Base-by-base conservation (phyloP, 768 basidiomycete genomes). In the Tylopilus sp. region DNA sequence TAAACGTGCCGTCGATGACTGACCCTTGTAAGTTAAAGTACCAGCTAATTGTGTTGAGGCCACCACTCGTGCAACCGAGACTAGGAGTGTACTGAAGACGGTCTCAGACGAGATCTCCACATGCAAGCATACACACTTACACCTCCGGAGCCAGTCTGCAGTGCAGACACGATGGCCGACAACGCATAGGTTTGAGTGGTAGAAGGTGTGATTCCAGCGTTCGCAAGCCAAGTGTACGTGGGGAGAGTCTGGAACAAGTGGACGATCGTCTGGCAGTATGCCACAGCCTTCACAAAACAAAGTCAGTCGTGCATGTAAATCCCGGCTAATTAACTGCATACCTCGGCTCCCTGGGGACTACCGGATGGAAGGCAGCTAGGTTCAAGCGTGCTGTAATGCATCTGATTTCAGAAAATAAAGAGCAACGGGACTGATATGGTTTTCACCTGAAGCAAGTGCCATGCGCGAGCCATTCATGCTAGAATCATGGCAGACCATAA, bases 141-240 rank as follows among this genome's bases (percentile, higher is more conserved):
- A 35, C 80, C 84, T 26, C 79, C 82, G 5, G 78, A 79, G 30
- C 74, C 81, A 11, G 69, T 49, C 64, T 78, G 72, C 43, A 90
- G 70, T 3, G 85, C 87, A 33, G 74, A 62, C 11, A 74, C 73
- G 41, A 89, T 61, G 10, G 73, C 61, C 13, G 79, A 70, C 17
- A 87, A 74, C 0, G 80, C 80, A 64, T 82, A 82, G 0, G 86
- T 87, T 57, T 69, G 63, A 53, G 67, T 72, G 3, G 72, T 69
- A n/a, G 77, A 78, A 12, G 91, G 91, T 3, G 78, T 80, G 58
- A 93, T 92, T 22, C 88, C 88, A n/a, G 77, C 83, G 20, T 77
- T 70, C 13, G 73, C 69, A 36, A 93, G 82, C 80, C 80, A 90
- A 15, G 78, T 73, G 66, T 82, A 90, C 3, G 91, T 91, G 0